phyloP scores from a whole-genome alignment of 1,284 basidiomycete genomes.

The Earliella scabrosa region DNA sequence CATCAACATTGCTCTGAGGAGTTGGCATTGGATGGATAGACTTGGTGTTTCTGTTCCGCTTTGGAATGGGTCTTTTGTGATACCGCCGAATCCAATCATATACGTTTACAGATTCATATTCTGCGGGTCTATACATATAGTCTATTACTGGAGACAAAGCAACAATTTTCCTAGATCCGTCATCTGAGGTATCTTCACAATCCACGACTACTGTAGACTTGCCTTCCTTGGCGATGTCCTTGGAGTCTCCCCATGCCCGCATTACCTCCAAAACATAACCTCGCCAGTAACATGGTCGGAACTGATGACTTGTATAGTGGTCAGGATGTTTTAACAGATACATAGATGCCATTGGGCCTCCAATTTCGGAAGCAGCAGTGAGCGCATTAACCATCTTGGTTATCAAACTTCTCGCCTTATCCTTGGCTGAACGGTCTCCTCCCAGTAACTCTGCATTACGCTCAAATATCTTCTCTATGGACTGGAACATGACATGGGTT shows the following conservation, averaged over 20 bases:
- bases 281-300: constrained; percentile 11
- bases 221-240: not conserved
- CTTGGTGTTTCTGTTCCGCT: not conserved
- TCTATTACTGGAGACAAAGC: not conserved
- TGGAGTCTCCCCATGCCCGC: not conserved
- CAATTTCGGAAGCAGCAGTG: constrained; percentile 13
- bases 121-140: not conserved
- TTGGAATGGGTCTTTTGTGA: not conserved
- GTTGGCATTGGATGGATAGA: no score
- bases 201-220: not conserved
- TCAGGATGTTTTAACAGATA: constrained; percentile 19
- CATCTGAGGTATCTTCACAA: not conserved
- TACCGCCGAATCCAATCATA: constrained; percentile 1
- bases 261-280: constrained; percentile 3
- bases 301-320: constrained; percentile 20
- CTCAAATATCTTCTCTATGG: constrained; percentile 31
- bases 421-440: not conserved
- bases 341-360: constrained; percentile 15
- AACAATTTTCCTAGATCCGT: not conserved
- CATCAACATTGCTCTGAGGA: not conserved
- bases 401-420: constrained; percentile 29
- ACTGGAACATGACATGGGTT: constrained; percentile 40
- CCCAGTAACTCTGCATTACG: constrained; percentile 20
- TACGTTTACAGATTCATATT: not conserved
- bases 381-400: constrained; percentile 25